phyloP scores from a whole-genome alignment of 305 asterid species.

The Fraxinus angustifolia region DNA sequence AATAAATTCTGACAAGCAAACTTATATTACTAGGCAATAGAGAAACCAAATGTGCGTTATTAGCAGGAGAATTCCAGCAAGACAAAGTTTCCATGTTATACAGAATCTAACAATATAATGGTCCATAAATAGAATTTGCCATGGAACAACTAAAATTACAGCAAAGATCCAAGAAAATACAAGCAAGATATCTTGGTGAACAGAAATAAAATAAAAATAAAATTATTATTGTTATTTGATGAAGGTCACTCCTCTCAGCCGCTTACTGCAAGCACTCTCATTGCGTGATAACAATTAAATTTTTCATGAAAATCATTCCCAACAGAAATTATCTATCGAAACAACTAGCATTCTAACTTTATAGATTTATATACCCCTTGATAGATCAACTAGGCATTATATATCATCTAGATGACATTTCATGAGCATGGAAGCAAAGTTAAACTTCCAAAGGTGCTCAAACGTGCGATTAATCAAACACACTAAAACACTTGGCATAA shows the following conservation, averaged over 20 bases:
- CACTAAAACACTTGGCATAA: not conserved
- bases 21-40: constrained; percentile 15
- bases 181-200: not conserved
- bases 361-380: not conserved
- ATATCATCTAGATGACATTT: not conserved
- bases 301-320: not conserved
- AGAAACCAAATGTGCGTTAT: constrained; percentile 12
- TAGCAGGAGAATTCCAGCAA: constrained; percentile 13
- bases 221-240: not conserved
- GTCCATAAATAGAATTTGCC: not conserved
- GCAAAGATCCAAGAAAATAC: not conserved
- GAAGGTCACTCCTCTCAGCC: not conserved
- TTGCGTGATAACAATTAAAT: not conserved
- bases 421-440: not conserved
- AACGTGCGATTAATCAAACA: not conserved
- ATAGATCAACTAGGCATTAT: not conserved
- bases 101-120: not conserved
- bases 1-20: constrained; percentile 17
- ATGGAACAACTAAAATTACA: not conserved
- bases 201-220: not conserved
- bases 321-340: not conserved
- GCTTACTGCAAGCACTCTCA: not conserved
- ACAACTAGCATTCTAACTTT: not conserved
- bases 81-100: constrained; percentile 6
- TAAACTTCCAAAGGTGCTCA: not conserved